Base-by-base conservation (phyloP, 352 stramenopile genomes). In the Pythium myriotylum region DNA sequence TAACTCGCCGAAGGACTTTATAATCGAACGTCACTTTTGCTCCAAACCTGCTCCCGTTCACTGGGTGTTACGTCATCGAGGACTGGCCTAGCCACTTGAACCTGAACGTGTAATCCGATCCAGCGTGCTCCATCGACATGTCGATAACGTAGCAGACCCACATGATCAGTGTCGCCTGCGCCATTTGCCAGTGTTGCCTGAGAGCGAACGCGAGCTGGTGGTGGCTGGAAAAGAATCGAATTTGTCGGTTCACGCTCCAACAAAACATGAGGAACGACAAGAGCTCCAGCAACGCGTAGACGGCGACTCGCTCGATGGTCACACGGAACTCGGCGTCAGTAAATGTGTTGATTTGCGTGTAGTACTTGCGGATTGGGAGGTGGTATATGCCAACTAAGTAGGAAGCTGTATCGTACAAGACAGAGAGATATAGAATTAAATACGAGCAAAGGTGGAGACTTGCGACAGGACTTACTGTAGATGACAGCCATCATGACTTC, bases 301-400 rank as follows among this genome's bases (percentile, higher is more conserved):
- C 3, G 16, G 41, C 23, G 6, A 63, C 14, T 9, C 47, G 33
- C 0, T 20, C 10, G 17, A 26, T 26, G 23, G 22, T 39, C 8
- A 4, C 20, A 49, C 58, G 35, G n/a, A 70, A 47, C 26, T 65
- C 64, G 6, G 52, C 45, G n/a, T 65, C 43, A 4, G 57, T 49
- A 14, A 74, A 54, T 0, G 24, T 33, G 0, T 35, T 54, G 17
- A 74, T 61, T n/a, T 77, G 65, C 1, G 59, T 54, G 54, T 74
- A 77, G 54, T 67, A 74, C 2, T 67, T 27, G 16, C 54, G 56
- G 40, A 72, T 74, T 5, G 65, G 69, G 45, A 72, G 54, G 9
- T 68, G 54, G 40, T 65, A 60, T 1, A 73, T 67, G 13, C 62
- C 54, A 14, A 57, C 24, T 43, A 49, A 32, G 35, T 58, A 58